Percentiles rank a stretch among this genome's conserved stretches.
phyloP scores from a whole-genome alignment of 768 basidiomycete species.

The Trametes punicea region DNA sequence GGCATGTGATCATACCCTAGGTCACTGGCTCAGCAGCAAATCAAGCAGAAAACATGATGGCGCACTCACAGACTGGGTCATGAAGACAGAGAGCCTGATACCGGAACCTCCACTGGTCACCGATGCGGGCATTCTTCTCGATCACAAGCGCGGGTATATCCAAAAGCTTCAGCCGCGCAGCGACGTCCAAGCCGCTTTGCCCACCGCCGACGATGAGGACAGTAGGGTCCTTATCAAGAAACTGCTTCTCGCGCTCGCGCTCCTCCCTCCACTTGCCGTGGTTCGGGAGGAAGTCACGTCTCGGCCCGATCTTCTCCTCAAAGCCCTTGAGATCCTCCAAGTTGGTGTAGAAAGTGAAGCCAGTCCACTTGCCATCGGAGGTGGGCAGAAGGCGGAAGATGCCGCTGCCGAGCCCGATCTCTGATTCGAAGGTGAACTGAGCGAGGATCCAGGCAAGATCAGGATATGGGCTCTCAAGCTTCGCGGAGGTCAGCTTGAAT shows the following conservation, averaged over 20 bases:
- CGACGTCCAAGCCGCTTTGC: conserved; percentile 53
- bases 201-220: conserved; percentile 53
- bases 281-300: conserved; percentile 33
- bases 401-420: conserved; percentile 34
- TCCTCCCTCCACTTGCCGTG: conserved; percentile 43
- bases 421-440: conserved; percentile 43
- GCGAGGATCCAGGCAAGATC: conserved; percentile 30
- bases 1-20: conserved; percentile 48
- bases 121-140: conserved; percentile 57
- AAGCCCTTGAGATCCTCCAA: conserved; percentile 48
- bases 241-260: conserved; percentile 36
- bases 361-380: conserved; percentile 42
- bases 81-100: conserved; percentile 68
- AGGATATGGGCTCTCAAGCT: conserved; percentile 22
- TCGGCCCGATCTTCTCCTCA: conserved; percentile 39
- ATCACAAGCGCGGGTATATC: conserved; percentile 51
- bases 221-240: conserved; percentile 43
- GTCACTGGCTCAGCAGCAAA: not conserved
- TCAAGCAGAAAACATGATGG: not conserved
- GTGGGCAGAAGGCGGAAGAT: conserved; percentile 47
- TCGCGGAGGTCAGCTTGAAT: conserved; percentile 19
- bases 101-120: conserved; percentile 63
- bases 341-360: conserved; percentile 46
- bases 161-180: conserved; percentile 56
- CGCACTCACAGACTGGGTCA: conserved; percentile 58